Evolutionary conservation across 2,329 filamentous ascomycete species (phyloP).

Genomic region (Neofusicoccum kwambonambiense): DNA sequence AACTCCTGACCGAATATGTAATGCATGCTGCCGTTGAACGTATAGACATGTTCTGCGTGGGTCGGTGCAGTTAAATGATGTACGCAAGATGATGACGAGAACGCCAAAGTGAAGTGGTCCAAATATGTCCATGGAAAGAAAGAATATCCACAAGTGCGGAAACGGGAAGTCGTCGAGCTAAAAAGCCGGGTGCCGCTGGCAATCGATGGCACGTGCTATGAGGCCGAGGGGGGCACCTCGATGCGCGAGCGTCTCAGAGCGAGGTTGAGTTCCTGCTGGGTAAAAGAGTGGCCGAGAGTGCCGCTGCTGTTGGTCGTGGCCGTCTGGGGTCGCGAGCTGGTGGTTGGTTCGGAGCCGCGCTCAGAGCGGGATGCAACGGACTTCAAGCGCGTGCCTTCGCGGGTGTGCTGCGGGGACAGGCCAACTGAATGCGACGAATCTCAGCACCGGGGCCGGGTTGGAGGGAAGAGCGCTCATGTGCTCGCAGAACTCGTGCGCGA

Average conservation of each 20-base stretch:
- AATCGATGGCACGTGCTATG: not conserved
- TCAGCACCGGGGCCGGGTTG: slow-evolving; percentile 7
- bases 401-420: slow-evolving; percentile 7
- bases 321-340: not conserved
- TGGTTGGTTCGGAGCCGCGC: not conserved
- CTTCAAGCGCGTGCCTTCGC: not conserved
- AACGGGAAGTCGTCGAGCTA: not conserved
- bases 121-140: not conserved
- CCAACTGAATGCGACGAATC: not conserved
- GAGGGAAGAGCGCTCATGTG: slow-evolving; percentile 27
- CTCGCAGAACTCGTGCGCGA: slow-evolving; percentile 42
- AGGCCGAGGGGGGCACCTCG: slow-evolving; percentile 23
- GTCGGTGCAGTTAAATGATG: not conserved
- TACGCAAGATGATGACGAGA: not conserved
- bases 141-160: not conserved
- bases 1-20: slow-evolving; percentile 3
- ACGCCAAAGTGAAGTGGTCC: not conserved
- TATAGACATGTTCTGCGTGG: slow-evolving; percentile 1
- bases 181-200: not conserved
- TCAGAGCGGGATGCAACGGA: not conserved
- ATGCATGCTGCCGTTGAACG: slow-evolving; percentile 12
- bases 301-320: slow-evolving; percentile 29
- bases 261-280: slow-evolving; percentile 45
- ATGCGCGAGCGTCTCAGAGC: slow-evolving; percentile 44
- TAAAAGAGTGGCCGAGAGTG: slow-evolving; percentile 40